Evolutionary conservation across 495 filamentous ascomycete genomes (phyloP), one percentile per base, ranked within the genome.

Genomic region (Pseudoneurospora amorphoporcata): DNA sequence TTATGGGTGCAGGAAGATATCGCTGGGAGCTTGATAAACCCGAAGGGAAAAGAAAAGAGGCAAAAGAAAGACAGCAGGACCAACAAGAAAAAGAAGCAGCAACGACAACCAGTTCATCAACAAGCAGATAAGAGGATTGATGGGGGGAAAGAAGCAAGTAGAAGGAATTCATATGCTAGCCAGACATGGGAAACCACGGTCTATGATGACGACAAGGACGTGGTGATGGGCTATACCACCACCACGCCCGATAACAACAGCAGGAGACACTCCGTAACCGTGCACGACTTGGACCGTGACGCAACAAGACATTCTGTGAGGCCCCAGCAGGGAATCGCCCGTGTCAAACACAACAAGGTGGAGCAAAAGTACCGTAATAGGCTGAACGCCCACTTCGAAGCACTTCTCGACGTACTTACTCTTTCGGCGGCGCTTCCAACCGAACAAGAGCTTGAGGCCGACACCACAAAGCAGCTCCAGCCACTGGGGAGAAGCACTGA

Each of bases 381-480:
- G 4, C 58, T 72, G 5, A 76, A 76, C 76, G 35, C 76, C 74
- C 47, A 82, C 74, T 17, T 79, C 71, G 72, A 82, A 76, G 53
- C 76, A 77, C 71, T 77, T 29, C 73, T 75, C 1, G 39, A 78
- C 77, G 42, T 75, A 74, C 72, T 80, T 75, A 65, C 80, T 74
- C 74, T 78, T 14, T 65, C 53, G 6, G 23, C 5, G 7, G 53
- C 53, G 12, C 3, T 17, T 9, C 7, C 53, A 3, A 32, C 10
- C 14, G 53, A 35, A 16, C 4, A 65, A 3, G 53, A 10, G 9
- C 14, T 58, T 12, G 10, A 2, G 12, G 19, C 23, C 10, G 12
- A 69, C 17, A 45, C 6, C 6, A 17, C 14, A 69, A 5, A 69
- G 29, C n/a, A 45, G 7, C 3, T 8, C 0, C 39, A 69, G 19